Percentiles rank a stretch among this genome's conserved stretches.
Conservation (phyloP, 2,329 filamentous ascomycete genomes). For the Delphinella strobiligena region DNA sequence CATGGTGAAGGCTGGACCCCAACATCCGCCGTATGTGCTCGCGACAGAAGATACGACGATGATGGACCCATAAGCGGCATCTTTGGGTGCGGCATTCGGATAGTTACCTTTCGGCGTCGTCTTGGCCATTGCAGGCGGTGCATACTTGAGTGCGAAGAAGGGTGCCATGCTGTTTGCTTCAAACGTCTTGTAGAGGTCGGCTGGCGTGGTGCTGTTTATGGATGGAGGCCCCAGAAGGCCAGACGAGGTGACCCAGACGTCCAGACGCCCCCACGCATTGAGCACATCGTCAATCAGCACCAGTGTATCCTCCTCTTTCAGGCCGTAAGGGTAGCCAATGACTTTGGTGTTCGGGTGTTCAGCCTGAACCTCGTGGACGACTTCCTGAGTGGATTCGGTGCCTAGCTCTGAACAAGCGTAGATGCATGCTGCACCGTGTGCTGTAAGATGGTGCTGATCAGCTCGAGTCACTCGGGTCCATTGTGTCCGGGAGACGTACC, state of each 20-base stretch:
- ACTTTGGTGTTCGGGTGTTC: conserved; percentile 45
- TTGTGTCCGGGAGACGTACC: no score
- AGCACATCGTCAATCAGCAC: conserved; percentile 51
- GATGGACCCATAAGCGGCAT: conserved; percentile 48
- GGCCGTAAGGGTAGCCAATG: conserved; percentile 49
- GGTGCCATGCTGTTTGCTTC: conserved; percentile 50
- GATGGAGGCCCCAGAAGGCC: conserved; percentile 46
- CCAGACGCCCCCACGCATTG: conserved; percentile 47
- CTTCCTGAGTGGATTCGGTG: conserved; percentile 27
- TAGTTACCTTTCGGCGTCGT: conserved; percentile 43
- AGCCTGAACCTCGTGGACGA: conserved; percentile 32
- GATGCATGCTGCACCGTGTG: conserved; percentile 52
- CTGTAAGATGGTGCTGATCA: conserved; percentile 20
- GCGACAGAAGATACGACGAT: conserved; percentile 50
- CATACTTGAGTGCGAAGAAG: conserved; percentile 54
- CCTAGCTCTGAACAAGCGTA: conserved; percentile 43
- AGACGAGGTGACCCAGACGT: conserved; percentile 50
- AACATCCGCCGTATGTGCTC: conserved; percentile 45
- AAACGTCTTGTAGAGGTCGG: conserved; percentile 45
- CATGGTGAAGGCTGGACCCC: conserved; percentile 52
- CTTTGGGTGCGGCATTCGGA: conserved; percentile 49
- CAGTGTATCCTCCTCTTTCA: conserved; percentile 49
- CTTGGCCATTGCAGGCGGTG: conserved; percentile 51
- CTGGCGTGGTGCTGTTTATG: conserved; percentile 44
- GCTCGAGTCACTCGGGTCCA: conserved; percentile 7